Base-by-base conservation (phyloP, 2,329 filamentous ascomycete species). In the Ceratocystis lukuohia region DNA sequence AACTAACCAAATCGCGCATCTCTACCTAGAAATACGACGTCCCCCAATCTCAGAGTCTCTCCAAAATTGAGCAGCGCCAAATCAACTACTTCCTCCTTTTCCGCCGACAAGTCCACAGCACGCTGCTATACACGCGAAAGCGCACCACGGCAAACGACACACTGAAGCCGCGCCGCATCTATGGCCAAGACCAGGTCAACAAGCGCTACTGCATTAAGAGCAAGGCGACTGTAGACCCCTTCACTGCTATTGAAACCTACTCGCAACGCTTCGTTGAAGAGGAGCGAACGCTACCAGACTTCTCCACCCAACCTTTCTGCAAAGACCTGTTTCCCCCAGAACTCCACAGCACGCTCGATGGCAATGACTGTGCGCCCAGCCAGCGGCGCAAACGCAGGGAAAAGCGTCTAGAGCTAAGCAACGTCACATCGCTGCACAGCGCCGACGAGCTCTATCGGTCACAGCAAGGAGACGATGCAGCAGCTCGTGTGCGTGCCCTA, bases 171-270 rank as follows among this genome's bases (percentile, higher is more conserved):
- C 72, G 74, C 64, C 77, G 75, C 68, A 74, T 71, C 72, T 84
- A 85, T 74, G 81, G 81, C 70, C 82, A 83, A 71, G 77, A 80
- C n/a, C 82, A 85, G 74, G 75, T 80, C 71, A 84, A 84, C 73
- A 78, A 79, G 69, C 79, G 78, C 65, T 85, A 81, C 74, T 80
- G 78, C 68, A 74, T 80, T 70, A 79, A 78, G 72, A 83, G 76
- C 74, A 81, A 80, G 70, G 82, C 82, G 46, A 82, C 80, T 12
- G 71, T 81, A 62, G 82, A 85, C 72, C 81, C 82, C 22, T 85
- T 85, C 72, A 79, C 77, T n/a, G 77, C 80, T 50, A 78, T 84
- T 66, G 81, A 81, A n/a, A 80, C 80, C 68, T 84, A 83, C 74
- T 82, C 80, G 56, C 78, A 83, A 70, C 78, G 78, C 67, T 84